phyloP scores from a whole-genome alignment of 306 rosid genomes.

The Sechiopsis laciniata region DNA sequence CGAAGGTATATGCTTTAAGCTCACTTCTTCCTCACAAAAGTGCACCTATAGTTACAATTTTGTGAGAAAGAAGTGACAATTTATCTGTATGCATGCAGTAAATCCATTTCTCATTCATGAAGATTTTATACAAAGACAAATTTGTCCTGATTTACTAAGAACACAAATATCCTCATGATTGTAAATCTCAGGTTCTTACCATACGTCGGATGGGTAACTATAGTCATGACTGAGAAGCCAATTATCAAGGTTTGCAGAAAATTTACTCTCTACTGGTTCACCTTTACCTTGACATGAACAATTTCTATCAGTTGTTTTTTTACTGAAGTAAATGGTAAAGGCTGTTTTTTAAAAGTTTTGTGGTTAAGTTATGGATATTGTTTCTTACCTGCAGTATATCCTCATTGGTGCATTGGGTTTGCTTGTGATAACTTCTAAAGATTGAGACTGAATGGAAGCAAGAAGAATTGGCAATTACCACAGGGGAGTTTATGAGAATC shows the following conservation, averaged over 20 bases:
- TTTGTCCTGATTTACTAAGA: no score
- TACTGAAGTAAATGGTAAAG: background rate
- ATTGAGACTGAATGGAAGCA: constrained; percentile 28
- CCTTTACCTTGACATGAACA: background rate
- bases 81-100: constrained; percentile 46
- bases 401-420: constrained; percentile 69
- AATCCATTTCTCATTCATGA: background rate
- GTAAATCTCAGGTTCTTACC: constrained; percentile 66
- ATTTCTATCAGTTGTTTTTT: background rate
- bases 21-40: no score
- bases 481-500: background rate
- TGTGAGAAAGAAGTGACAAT: constrained; percentile 86
- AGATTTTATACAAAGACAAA: no score
- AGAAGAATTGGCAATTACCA: background rate
- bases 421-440: constrained; percentile 74
- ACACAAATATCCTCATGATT: background rate
- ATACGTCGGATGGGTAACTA: constrained; percentile 92
- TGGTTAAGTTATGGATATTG: background rate
- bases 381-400: constrained; percentile 48
- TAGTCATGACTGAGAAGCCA: constrained; percentile 91
- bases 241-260: constrained; percentile 67
- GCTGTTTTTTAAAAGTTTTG: background rate
- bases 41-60: no score
- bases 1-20: no score
- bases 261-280: constrained; percentile 2